Conservation (phyloP, 2,329 filamentous ascomycete genomes). For the Cladophialophora bantiana region DNA sequence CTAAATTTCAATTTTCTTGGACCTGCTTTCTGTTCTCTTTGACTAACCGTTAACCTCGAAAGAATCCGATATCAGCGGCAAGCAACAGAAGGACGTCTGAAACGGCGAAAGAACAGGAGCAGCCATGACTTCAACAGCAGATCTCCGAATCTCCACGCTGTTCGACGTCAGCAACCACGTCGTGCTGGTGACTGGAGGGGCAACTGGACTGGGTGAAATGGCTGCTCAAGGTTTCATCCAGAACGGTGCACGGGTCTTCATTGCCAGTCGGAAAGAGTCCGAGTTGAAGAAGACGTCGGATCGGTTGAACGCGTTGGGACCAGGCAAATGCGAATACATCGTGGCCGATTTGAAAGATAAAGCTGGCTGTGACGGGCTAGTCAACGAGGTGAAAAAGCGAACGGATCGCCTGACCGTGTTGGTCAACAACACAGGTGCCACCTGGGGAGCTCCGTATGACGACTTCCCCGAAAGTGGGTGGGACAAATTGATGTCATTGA, state of each 20-base stretch:
- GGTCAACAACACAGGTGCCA: slow-evolving; percentile 59
- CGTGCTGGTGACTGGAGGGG: slow-evolving; percentile 44
- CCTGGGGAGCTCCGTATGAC: slow-evolving; percentile 64
- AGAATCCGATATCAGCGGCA: neutral
- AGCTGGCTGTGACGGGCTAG: slow-evolving; percentile 57
- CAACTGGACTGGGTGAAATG: slow-evolving; percentile 54
- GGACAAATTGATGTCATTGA: slow-evolving; percentile 64
- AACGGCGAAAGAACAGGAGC: neutral
- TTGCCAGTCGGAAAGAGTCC: slow-evolving; percentile 60
- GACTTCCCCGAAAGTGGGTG: slow-evolving; percentile 65
- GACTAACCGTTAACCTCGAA: neutral
- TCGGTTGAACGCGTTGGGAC: slow-evolving; percentile 59
- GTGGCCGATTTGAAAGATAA: slow-evolving; percentile 61
- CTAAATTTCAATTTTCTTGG: neutral
- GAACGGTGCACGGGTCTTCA: slow-evolving; percentile 61
- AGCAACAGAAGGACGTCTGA: slow-evolving; percentile 1
- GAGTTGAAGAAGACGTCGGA: slow-evolving; percentile 56
- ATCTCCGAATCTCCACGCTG: slow-evolving; percentile 41
- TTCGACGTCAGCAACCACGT: slow-evolving; percentile 44
- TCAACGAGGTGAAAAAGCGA: slow-evolving; percentile 57
- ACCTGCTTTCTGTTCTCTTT: neutral
- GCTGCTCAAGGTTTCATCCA: slow-evolving; percentile 61
- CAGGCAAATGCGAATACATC: slow-evolving; percentile 60
- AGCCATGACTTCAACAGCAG: slow-evolving; percentile 36
- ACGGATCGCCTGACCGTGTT: slow-evolving; percentile 55